These are phyloP conservation scores for Geosmithia putterillii DNA, from an alignment of 2,329 filamentous ascomycete genomes.

Conservation along the genomic window DNA sequence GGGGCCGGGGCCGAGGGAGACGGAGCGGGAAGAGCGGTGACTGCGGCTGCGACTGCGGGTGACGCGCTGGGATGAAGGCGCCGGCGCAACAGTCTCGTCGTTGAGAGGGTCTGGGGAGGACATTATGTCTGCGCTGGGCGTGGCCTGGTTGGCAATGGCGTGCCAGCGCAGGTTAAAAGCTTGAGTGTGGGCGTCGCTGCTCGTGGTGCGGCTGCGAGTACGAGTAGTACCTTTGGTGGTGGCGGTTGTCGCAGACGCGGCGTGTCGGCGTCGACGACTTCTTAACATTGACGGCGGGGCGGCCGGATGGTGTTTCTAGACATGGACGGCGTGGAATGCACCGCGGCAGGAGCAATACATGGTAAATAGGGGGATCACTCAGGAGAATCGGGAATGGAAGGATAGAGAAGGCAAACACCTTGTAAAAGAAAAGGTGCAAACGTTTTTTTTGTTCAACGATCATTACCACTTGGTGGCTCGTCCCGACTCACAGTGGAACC, in stretches of 20 bases:
- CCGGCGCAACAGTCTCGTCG: slow-evolving; percentile 19
- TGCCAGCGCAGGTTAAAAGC: slow-evolving; percentile 21
- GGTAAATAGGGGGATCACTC: no score
- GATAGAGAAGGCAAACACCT: neutral
- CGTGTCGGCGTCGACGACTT: slow-evolving; percentile 9
- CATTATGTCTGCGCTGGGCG: slow-evolving; percentile 28
- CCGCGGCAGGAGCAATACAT: slow-evolving; percentile 1
- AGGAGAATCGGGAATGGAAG: neutral
- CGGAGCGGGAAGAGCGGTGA: slow-evolving; percentile 13
- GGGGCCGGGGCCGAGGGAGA: neutral
- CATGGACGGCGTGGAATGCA: slow-evolving; percentile 10
- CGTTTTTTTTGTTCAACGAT: no score
- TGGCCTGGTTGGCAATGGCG: slow-evolving; percentile 19
- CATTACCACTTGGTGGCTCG: no score
- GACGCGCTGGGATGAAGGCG: slow-evolving; percentile 25
- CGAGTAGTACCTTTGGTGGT: no score
- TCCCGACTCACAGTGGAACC: no score
- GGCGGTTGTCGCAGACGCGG: neutral
- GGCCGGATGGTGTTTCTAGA: slow-evolving; percentile 3
- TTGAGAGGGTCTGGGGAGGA: slow-evolving; percentile 40
- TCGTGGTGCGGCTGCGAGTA: neutral
- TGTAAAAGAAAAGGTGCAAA: neutral
- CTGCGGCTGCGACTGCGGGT: slow-evolving; percentile 21
- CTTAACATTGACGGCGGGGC: slow-evolving; percentile 14
- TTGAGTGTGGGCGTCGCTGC: slow-evolving; percentile 5